A percentile compares a stretch with the other conserved stretches of the same genome.
Evolutionary conservation across 164 flowering plant genomes (phyloP).

Genomic region (Berberis vulgaris): DNA sequence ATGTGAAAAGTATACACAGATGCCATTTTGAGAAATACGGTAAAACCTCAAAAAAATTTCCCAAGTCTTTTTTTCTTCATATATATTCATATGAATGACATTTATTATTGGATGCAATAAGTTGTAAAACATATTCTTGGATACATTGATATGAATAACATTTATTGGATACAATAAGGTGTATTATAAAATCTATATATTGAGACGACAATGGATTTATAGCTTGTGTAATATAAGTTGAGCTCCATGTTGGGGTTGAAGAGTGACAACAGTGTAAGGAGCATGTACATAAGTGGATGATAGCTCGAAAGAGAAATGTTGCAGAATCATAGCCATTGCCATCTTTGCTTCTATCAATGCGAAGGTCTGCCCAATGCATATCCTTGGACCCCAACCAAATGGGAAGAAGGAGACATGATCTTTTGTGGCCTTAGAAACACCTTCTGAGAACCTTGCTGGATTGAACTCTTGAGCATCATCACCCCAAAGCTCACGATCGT

Average conservation of each 20-base stretch:
- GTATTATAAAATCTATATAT: no score
- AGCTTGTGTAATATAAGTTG: background rate
- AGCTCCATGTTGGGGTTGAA: background rate
- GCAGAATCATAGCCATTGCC: background rate
- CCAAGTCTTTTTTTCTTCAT: no score
- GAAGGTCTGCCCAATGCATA: background rate
- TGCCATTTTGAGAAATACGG: no score
- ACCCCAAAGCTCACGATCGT: background rate
- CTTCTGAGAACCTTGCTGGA: background rate
- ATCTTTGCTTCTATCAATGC: background rate
- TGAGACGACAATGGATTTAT: background rate
- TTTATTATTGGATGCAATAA: no score
- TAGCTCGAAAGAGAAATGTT: background rate
- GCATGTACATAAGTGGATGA: background rate
- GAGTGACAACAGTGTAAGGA: background rate
- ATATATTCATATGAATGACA: no score
- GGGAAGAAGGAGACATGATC: background rate
- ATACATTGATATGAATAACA: no score
- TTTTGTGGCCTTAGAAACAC: background rate
- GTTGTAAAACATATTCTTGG: no score
- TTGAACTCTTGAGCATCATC: background rate
- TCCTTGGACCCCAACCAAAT: background rate
- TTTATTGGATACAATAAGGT: no score
- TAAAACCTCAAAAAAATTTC: no score
- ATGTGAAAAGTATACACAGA: no score